A percentile compares a stretch with the other conserved stretches of the same genome.
Conservation (phyloP, 805 yeast genomes). For the Lachancea meyersii region DNA sequence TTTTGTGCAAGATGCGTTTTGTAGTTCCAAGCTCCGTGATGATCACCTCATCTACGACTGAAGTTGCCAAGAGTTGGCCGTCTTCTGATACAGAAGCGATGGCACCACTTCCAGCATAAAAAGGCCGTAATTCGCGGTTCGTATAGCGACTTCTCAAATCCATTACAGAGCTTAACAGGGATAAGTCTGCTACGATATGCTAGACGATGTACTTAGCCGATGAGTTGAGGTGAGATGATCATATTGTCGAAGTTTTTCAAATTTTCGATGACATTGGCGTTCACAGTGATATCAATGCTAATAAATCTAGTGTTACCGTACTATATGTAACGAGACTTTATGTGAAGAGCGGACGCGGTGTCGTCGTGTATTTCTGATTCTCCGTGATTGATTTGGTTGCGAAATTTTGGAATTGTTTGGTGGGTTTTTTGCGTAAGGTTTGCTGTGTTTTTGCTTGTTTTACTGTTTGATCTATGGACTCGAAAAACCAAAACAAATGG, state of each 20-base stretch:
- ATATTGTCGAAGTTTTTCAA: neutral
- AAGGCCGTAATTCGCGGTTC: conserved; percentile 56
- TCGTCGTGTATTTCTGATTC: too few species aligned
- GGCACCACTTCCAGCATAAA: conserved; percentile 76
- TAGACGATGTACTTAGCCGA: conserved; percentile 2
- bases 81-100: conserved; percentile 61
- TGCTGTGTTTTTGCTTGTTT: too few species aligned
- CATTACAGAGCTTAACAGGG: conserved; percentile 13
- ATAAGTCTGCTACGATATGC: neutral
- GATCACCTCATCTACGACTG: conserved; percentile 69
- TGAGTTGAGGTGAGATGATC: conserved; percentile 4
- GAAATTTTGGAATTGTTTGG: too few species aligned
- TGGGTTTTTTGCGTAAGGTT: too few species aligned
- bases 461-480: too few species aligned
- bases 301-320: too few species aligned
- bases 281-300: neutral
- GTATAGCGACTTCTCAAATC: conserved; percentile 32
- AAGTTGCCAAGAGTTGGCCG: conserved; percentile 66
- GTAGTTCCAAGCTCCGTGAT: conserved; percentile 53
- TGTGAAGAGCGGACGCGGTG: too few species aligned
- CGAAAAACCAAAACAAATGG: too few species aligned
- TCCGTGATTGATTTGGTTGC: too few species aligned
- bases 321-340: too few species aligned
- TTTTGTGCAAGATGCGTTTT: conserved; percentile 38
- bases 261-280: neutral